Evolutionary conservation across 306 rosid species (phyloP), one percentile per base, ranked within the genome.

Genomic region (Crataegus laevigata): DNA sequence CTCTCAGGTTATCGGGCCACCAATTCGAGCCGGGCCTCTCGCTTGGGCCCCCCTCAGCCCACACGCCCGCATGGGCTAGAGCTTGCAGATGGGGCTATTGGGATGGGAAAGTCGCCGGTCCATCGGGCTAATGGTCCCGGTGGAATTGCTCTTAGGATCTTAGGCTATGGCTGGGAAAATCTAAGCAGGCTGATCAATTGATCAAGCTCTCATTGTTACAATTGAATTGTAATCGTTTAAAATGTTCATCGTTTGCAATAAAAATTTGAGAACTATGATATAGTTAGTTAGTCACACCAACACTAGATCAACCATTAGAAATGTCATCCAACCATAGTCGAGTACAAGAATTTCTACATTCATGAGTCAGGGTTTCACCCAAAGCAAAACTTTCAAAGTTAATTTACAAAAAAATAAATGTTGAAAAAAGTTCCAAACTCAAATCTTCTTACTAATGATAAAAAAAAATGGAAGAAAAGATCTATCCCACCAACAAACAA

Each of bases 61-160:
- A 40, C 10, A 8, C 0, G 45, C 3, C 13, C 3, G 0, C 0
- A 36, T 40, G 45, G 45, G 45, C 13, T 40, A 3, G 13, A 40
- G 45, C 45, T 40, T 40, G 45, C 1, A 40, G 3, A 3, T 40
- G 3, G 9, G 45, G 45, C 45, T 40, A 40, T 40, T 40, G 3
- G 45, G 45, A 9, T 40, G 45, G 13, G 2, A 11, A 40, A 40
- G 3, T 40, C 13, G 45, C 12, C 13, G 45, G 45, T 40, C 5
- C 5, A 30, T 30, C 5, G 1, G 1, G 32, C 32, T 30, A 30
- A 4, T 30, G 0, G 0, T 4, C 32, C 6, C 0, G 32, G 1
- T 30, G 32, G 5, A 30, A 5, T 30, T 30, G 32, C 32, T 30
- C 5, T 30, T n/a, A 7, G 67, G 24, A 28, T 62, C 67, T 8